Evolutionary conservation across 208 protist genomes (phyloP), one percentile per base, ranked within the genome.

Genomic region (Balamuthia mandrillaris): DNA sequence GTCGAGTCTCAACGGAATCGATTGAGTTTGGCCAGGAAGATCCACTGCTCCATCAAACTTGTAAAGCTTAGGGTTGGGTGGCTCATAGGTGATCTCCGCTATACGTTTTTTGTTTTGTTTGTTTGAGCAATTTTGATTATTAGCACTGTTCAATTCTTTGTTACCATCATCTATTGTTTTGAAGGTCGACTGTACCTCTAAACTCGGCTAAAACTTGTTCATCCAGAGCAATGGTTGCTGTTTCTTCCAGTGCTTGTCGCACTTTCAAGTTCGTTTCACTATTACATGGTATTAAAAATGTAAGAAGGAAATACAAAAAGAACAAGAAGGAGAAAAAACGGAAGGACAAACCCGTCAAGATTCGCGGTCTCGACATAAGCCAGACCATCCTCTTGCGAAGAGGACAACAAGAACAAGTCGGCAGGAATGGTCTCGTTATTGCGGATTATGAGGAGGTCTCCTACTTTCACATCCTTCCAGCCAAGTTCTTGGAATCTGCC

Each of bases 351-450:
- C 85, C 94, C 94, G 75, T 95, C 94, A 14, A 95, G 60, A 45
- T 93, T 92, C 12, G 90, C 68, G 21, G 94, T 95, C 51, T 95
- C 92, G 27, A 95, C 51, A 60, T 88, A 95, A 56, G 88, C 90
- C 0, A 86, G 44, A 14, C 85, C 86, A 24, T 90, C 44, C 47
- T 75, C 51, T 33, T 91, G 88, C 44, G 51, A 83, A 6, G 83
- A 81, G 44, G 82, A 63, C 14, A 92, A 42, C 21, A 92, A 12
- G 2, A 91, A 29, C n/a, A 91, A 33, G 81, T 92, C 90, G 0
- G 88, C 86, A 7, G 90, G 88, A 1, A 92, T 68, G 52, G 91
- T 87, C 37, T 97, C 88, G 52, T 96, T 91, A 49, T 93, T 84
- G 3, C 47, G 31, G 7, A 93, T 45, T 24, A 83, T 77, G 16